phyloP scores from a whole-genome alignment of 768 basidiomycete species.

The Daedalea quercina region DNA sequence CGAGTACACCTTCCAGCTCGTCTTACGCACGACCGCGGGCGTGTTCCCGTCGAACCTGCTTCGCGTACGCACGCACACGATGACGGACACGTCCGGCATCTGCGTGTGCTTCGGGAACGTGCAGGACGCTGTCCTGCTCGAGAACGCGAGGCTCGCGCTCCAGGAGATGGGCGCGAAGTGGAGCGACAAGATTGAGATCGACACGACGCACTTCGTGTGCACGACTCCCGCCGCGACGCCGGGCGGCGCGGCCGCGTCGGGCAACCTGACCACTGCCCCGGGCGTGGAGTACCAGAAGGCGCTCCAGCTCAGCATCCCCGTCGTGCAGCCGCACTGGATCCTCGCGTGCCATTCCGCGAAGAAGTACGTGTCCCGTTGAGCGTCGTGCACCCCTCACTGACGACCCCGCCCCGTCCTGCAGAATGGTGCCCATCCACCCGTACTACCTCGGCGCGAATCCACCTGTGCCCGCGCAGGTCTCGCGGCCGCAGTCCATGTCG shows the following conservation, averaged over 20 bases:
- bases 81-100: conserved; percentile 92
- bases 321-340: conserved; percentile 94
- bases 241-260: conserved; percentile 46
- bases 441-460: conserved; percentile 76
- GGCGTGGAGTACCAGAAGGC: conserved; percentile 94
- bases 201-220: conserved; percentile 97
- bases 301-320: conserved; percentile 85
- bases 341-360: conserved; percentile 82
- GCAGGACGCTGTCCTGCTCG: conserved; percentile 66
- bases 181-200: conserved; percentile 92
- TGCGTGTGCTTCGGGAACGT: conserved; percentile 93
- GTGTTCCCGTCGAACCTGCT: conserved; percentile 83
- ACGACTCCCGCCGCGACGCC: conserved; percentile 78
- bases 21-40: conserved; percentile 89
- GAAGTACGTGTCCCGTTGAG: conserved; percentile 69
- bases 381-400: too few species aligned
- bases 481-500: conserved; percentile 73
- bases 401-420: too few species aligned
- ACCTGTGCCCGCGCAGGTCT: conserved; percentile 32
- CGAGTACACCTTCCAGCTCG: conserved; percentile 91
- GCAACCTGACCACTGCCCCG: conserved; percentile 50
- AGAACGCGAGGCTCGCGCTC: conserved; percentile 77
- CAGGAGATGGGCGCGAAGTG: conserved; percentile 84
- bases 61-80: conserved; percentile 85
- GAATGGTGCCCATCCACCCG: conserved; percentile 81